Conservation (phyloP, 306 rosid species). For the Trifolium dubium region DNA sequence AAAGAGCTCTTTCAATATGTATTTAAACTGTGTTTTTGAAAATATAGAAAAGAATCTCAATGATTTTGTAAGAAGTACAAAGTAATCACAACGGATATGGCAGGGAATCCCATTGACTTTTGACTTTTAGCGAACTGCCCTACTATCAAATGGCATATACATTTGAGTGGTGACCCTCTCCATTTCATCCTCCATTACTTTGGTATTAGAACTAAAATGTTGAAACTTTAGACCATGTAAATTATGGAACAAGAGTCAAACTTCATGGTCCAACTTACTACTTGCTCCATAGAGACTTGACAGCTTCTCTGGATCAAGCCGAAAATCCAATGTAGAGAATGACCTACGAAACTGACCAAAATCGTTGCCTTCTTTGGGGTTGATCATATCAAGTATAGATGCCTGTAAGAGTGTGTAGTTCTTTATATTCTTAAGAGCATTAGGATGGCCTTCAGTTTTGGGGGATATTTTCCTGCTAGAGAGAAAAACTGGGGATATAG, state of each 20-base stretch:
- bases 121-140: neutral
- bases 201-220: neutral
- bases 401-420: conserved; percentile 62
- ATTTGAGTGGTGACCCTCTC: neutral
- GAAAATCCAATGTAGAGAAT: conserved; percentile 61
- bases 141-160: neutral
- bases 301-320: conserved; percentile 47
- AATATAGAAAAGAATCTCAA: neutral
- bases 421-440: conserved; percentile 72
- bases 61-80: neutral
- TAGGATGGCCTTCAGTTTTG: conserved; percentile 73
- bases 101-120: neutral
- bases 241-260: neutral
- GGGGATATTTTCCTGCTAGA: conserved; percentile 51
- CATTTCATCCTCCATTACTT: neutral
- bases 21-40: conserved; percentile 21
- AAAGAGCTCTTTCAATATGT: conserved; percentile 19
- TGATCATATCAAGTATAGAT: conserved; percentile 60
- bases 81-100: neutral
- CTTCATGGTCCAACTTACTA: conserved; percentile 35
- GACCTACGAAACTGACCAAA: conserved; percentile 55
- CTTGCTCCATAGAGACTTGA: conserved; percentile 41
- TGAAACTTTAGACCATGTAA: neutral
- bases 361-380: conserved; percentile 54
- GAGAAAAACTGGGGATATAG: conserved; percentile 57